Evolutionary conservation across 768 basidiomycete species (phyloP).

Genomic region (Rickenella mellea): DNA sequence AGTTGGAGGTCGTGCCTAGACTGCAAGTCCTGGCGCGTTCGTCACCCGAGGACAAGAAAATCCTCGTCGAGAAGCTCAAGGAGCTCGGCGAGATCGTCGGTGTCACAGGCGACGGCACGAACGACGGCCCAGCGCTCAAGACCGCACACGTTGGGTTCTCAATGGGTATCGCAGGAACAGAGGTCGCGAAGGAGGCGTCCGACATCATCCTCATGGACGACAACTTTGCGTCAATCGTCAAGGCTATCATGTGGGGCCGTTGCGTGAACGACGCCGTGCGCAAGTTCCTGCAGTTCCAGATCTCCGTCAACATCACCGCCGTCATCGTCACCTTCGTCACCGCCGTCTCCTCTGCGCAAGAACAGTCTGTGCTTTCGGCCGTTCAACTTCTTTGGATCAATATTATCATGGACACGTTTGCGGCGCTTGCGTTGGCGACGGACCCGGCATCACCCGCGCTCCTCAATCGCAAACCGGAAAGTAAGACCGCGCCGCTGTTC

Average conservation of each 20-base stretch:
- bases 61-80: conserved; percentile 84
- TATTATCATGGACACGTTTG: conserved; percentile 98
- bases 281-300: conserved; percentile 96
- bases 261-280: conserved; percentile 97
- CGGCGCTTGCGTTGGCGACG: conserved; percentile 93
- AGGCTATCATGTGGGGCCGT: conserved; percentile 98
- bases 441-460: conserved; percentile 80
- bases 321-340: conserved; percentile 90
- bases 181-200: conserved; percentile 97
- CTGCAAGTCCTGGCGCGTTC: conserved; percentile 96
- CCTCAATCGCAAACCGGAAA: conserved; percentile 86
- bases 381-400: conserved; percentile 99
- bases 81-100: conserved; percentile 83
- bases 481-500: conserved; percentile 82
- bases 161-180: conserved; percentile 94
- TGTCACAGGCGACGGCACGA: conserved; percentile 97
- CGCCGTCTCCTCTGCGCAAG: conserved; percentile 68
- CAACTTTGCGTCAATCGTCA: conserved; percentile 92
- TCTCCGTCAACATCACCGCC: conserved; percentile 91
- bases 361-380: conserved; percentile 83
- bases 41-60: conserved; percentile 93
- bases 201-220: conserved; percentile 99
- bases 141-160: conserved; percentile 95
- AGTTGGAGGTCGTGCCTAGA: conserved; percentile 78
- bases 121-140: conserved; percentile 94